Percentiles rank a stretch among this genome's conserved stretches.
Evolutionary conservation across 257 asterid species (phyloP).

Genomic region (Apocynum venetum): DNA sequence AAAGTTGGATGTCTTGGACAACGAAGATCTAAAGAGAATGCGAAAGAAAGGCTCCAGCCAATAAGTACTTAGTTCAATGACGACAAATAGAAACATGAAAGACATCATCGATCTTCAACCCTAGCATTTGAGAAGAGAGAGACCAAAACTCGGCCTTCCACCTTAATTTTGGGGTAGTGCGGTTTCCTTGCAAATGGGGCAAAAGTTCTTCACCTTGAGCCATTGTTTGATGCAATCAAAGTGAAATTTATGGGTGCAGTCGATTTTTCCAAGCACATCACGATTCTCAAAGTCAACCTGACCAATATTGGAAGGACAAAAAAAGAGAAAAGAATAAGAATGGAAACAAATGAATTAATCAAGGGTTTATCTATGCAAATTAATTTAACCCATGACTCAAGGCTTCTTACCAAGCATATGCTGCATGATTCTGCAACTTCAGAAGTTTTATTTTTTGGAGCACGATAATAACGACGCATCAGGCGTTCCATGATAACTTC

Average conservation of each 20-base stretch:
- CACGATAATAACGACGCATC: neutral
- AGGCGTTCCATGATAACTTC: neutral
- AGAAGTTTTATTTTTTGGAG: neutral
- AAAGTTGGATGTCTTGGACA: no score
- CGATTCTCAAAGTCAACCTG: conserved; percentile 13
- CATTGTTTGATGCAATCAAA: conserved; percentile 20
- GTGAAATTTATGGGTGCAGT: conserved; percentile 9
- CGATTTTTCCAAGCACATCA: conserved; percentile 8
- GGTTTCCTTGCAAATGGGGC: conserved; percentile 13
- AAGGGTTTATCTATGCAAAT: no score
- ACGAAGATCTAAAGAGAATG: no score
- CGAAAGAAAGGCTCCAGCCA: no score
- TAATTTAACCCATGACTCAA: no score
- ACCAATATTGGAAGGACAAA: neutral
- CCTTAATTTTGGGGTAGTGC: neutral
- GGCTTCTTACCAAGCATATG: conserved; percentile 9
- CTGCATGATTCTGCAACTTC: neutral
- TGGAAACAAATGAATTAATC: neutral
- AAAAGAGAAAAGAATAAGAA: neutral
- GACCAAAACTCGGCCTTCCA: no score
- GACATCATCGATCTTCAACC: no score
- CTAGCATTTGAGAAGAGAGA: no score
- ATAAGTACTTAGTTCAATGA: no score
- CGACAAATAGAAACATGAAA: no score
- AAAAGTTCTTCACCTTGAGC: conserved; percentile 15